Conservation (phyloP, 1,139 yeast genomes). For the Geotrichum histeridarum region DNA sequence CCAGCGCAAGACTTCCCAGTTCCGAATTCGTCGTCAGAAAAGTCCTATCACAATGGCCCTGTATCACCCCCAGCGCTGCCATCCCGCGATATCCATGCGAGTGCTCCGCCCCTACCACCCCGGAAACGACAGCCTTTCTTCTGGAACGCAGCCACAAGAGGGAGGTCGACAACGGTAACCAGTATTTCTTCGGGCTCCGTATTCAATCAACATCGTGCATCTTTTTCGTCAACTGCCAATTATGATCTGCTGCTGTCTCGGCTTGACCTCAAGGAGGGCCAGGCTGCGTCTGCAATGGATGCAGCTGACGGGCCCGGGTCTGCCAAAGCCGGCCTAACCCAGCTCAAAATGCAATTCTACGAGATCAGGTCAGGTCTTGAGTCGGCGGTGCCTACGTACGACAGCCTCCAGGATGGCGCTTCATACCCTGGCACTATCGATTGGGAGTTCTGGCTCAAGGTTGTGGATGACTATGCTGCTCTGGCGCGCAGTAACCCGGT, state of each 20-base stretch:
- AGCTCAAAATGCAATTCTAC: slow-evolving; percentile 43
- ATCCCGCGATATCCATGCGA: slow-evolving; percentile 15
- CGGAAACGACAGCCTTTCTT: slow-evolving; percentile 35
- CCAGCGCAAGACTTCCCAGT: too few species aligned
- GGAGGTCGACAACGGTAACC: slow-evolving; percentile 22
- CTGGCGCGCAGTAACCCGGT: slow-evolving; percentile 62
- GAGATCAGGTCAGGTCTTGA: slow-evolving; percentile 28
- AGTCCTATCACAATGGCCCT: not conserved
- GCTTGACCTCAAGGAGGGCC: slow-evolving; percentile 41
- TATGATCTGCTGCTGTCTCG: slow-evolving; percentile 48
- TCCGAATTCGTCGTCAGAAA: not conserved
- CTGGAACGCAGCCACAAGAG: slow-evolving; percentile 28
- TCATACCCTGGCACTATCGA: slow-evolving; percentile 30
- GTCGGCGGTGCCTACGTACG: not conserved
- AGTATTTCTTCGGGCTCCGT: slow-evolving; percentile 23
- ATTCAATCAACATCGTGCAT: slow-evolving; percentile 21
- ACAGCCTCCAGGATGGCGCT: slow-evolving; percentile 29
- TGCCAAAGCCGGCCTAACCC: slow-evolving; percentile 44
- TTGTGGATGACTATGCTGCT: slow-evolving; percentile 64
- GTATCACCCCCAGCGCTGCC: slow-evolving; percentile 20
- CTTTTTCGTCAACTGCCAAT: slow-evolving; percentile 34
- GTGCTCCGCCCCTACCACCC: slow-evolving; percentile 33
- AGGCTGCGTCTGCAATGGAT: slow-evolving; percentile 38
- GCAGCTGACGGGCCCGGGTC: slow-evolving; percentile 31
- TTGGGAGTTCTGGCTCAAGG: slow-evolving; percentile 76